phyloP scores from a whole-genome alignment of 2,329 filamentous ascomycete genomes.

The Aureobasidium sp. region DNA sequence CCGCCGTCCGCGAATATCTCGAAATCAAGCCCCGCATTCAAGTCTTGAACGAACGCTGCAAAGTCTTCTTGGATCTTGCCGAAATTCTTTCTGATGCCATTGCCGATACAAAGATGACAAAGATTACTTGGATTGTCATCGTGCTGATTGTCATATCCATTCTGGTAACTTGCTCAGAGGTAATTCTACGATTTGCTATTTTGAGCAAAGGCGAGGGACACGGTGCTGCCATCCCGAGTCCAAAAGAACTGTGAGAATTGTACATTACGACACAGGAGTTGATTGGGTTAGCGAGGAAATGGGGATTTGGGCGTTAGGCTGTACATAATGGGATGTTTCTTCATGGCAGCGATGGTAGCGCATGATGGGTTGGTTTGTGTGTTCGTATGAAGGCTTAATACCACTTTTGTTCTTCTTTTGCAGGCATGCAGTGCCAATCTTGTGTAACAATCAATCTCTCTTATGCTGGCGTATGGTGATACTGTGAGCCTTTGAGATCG shows the following conservation, averaged over 20 bases:
- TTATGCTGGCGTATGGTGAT: too few relatives aligned
- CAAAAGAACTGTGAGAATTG: constrained; percentile 4
- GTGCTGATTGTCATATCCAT: constrained; percentile 87
- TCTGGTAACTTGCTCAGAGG: constrained; percentile 81
- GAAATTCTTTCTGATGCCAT: constrained; percentile 91
- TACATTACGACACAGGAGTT: background rate
- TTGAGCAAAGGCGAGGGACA: constrained; percentile 31
- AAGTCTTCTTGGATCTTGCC: constrained; percentile 91
- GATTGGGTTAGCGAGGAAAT: background rate
- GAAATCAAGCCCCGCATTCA: constrained; percentile 95
- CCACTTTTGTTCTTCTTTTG: background rate
- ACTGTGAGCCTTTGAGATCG: too few relatives aligned
- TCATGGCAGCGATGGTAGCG: background rate
- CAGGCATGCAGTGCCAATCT: background rate
- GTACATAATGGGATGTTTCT: constrained; percentile 1
- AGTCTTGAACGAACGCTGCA: constrained; percentile 92
- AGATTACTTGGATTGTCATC: constrained; percentile 97
- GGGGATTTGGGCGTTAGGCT: background rate
- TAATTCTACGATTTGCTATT: constrained; percentile 75
- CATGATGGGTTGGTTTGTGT: background rate
- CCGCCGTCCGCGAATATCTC: constrained; percentile 89
- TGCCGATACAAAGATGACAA: constrained; percentile 89
- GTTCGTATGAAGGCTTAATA: background rate
- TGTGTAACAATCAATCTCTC: too few relatives aligned
- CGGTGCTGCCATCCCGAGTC: background rate